A percentile compares a stretch with the other conserved stretches of the same genome.
These are phyloP conservation scores for Cinnamomum micranthum DNA, from an alignment of 164 flowering plant species.

Conservation along the genomic window DNA sequence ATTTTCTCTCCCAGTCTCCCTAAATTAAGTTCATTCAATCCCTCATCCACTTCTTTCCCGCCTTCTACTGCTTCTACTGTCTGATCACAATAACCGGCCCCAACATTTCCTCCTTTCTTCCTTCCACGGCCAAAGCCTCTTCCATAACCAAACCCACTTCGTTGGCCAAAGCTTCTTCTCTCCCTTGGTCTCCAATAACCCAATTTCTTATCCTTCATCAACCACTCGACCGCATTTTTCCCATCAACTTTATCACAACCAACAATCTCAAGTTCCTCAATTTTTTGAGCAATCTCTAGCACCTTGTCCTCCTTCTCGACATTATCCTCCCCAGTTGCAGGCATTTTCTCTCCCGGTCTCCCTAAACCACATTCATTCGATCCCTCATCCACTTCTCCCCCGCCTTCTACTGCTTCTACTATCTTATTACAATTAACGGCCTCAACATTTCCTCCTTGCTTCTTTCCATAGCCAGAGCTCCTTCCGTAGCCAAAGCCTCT, in stretches of 20 bases:
- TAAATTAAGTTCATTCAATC: not conserved
- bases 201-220: not conserved
- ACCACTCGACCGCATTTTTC: not conserved
- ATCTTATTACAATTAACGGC: not conserved
- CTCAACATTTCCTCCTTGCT: not conserved
- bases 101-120: not conserved
- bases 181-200: not conserved
- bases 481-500: too few species aligned
- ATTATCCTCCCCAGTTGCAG: too few species aligned
- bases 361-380: not conserved
- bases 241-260: not conserved
- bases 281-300: not conserved
- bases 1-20: too few species aligned
- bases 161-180: not conserved
- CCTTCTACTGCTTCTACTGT: not conserved
- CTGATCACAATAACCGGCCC: not conserved
- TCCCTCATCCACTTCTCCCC: not conserved
- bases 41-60: not conserved
- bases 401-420: not conserved
- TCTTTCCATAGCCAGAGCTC: not conserved
- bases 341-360: too few species aligned
- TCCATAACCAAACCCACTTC: too few species aligned
- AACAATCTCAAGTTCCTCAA: not conserved
- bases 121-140: too few species aligned
- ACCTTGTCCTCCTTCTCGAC: too few species aligned